Base-by-base conservation (phyloP, 306 rosid species). In the Cicer judaicum region DNA sequence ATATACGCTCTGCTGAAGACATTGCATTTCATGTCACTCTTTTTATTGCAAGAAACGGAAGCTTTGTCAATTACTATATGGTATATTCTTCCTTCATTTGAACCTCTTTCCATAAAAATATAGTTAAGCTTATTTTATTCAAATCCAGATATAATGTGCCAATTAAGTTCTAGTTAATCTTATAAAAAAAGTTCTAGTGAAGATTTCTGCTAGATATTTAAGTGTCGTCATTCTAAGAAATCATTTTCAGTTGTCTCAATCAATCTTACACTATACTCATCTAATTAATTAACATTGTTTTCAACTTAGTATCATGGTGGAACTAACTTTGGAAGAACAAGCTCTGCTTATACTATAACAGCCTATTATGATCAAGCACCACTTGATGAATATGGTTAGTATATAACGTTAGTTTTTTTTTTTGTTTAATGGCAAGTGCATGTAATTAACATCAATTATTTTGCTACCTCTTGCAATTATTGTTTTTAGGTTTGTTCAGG, bases 51-150 rank as follows among this genome's bases (percentile, higher is more conserved):
- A 88, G 82, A 81, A 89, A 93, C 63, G 98, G 98, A 79, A 89
- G 92, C 86, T 93, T 84, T 72, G 66, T 93, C 70, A 93, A 93
- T 66, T 93, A 91, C 67, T 91, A 93, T 73, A 93, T 93, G 98
- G 96, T 90, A 88, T 39, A 8, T 60, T 39, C 77, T 66, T 49
- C 44, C 3, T 10, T 47, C 0, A 29, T 29, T 29, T 29, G 36
- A 29, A 29, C 4, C 36, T 29, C 36, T 29, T 29, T 29, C 36
- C 36, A 29, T 29, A 29, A 29, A 0, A 29, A 29, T 29, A 29
- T 29, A 29, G 36, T 29, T 18, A 54, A 71, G 50, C 72, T 60
- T 39, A 47, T 64, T 21, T 5, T 39, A 11, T 34, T 54, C 38
- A 11, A 54, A 61, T 18, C 10, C 40, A 4, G n/a, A 9, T 14